Conservation (phyloP, 352 stramenopile species). For the Aphanomyces cochlioides region DNA sequence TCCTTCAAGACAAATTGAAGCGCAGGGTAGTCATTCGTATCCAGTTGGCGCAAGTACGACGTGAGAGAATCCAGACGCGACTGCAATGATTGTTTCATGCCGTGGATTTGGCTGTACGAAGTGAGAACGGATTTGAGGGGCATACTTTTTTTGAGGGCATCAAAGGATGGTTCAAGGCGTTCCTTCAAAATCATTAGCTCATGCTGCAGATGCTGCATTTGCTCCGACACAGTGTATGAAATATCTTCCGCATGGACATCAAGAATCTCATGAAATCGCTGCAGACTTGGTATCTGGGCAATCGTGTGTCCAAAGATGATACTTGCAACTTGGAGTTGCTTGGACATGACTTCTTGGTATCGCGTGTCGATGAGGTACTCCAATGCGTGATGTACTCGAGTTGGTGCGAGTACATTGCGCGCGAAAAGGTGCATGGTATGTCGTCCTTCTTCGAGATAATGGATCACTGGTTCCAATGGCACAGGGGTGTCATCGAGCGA, state of each 20-base stretch:
- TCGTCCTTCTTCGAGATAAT: conserved; percentile 44
- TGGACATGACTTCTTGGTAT: conserved; percentile 21
- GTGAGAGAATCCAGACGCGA: conserved; percentile 66
- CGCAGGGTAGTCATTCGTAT: conserved; percentile 56
- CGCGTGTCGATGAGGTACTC: conserved; percentile 18
- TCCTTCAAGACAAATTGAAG: conserved; percentile 76
- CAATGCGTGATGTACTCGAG: conserved; percentile 17
- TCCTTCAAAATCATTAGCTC: conserved; percentile 57
- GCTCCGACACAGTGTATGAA: conserved; percentile 54
- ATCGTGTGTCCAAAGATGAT: conserved; percentile 80
- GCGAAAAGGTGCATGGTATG: conserved; percentile 52
- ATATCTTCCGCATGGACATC: conserved; percentile 70
- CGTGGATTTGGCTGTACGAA: conserved; percentile 27
- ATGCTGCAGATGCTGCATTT: conserved; percentile 61
- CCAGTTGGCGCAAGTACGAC: conserved; percentile 60
- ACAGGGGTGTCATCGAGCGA: conserved; percentile 31
- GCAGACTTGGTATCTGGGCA: conserved; percentile 76
- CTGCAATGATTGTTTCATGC: conserved; percentile 52
- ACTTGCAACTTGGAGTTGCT: conserved; percentile 50
- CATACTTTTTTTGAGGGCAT: neutral
- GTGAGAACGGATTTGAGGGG: neutral
- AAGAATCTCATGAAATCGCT: conserved; percentile 70
- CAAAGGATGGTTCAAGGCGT: conserved; percentile 7
- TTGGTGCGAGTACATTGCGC: conserved; percentile 4
- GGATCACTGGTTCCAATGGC: conserved; percentile 28